Evolutionary conservation across 306 rosid species (phyloP).

Genomic region (Spatholobus suberectus): DNA sequence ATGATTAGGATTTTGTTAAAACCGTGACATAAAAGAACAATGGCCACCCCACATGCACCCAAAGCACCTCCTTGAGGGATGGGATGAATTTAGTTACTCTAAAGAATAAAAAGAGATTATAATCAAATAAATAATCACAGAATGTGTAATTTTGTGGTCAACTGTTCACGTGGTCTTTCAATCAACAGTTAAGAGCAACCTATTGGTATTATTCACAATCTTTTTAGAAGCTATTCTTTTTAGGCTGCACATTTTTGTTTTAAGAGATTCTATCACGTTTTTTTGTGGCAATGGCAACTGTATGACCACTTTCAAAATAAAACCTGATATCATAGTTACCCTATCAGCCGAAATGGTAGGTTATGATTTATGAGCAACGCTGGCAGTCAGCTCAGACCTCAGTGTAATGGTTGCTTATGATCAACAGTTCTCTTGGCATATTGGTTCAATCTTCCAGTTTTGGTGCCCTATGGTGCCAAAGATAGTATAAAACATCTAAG

Average conservation of each 20-base stretch:
- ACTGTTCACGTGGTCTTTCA: background rate
- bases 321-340: background rate
- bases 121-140: background rate
- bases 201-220: background rate
- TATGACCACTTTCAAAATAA: background rate
- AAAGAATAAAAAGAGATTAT: background rate
- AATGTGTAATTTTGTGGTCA: background rate
- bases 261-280: background rate
- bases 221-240: background rate
- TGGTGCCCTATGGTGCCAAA: background rate
- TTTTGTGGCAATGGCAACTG: background rate
- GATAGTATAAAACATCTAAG: background rate
- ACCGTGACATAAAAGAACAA: background rate
- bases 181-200: background rate
- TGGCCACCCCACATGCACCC: conserved; percentile 37
- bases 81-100: background rate
- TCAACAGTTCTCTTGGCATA: background rate
- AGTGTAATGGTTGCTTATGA: background rate
- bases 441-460: background rate
- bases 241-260: background rate
- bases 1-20: conserved; percentile 25
- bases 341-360: background rate
- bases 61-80: background rate
- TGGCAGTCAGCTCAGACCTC: background rate
- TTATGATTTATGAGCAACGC: background rate